Conservation (phyloP, 2,329 filamentous ascomycete species). For the Penicillium concentricum region DNA sequence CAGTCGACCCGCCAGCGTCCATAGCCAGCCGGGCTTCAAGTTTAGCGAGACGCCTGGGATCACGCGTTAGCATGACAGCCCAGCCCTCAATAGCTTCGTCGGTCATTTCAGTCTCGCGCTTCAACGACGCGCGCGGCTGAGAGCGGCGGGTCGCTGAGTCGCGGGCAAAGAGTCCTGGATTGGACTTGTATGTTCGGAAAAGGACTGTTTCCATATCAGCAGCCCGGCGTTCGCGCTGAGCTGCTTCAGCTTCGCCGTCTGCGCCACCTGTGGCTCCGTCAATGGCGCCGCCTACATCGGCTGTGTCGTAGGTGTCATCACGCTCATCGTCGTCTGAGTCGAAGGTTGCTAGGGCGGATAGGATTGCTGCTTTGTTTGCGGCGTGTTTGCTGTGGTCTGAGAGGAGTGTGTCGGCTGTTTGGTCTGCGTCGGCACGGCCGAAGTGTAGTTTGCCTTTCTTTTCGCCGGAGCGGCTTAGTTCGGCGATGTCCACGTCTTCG, state of each 20-base stretch:
- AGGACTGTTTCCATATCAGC: constrained; percentile 63
- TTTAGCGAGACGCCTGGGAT: constrained; percentile 65
- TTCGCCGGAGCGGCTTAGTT: constrained; percentile 58
- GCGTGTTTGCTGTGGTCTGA: constrained; percentile 60
- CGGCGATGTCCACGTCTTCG: constrained; percentile 70
- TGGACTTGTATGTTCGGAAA: constrained; percentile 68
- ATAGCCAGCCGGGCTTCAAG: constrained; percentile 69
- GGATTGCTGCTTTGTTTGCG: constrained; percentile 78
- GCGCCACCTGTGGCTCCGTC: constrained; percentile 56
- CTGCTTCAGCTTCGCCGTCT: constrained; percentile 54
- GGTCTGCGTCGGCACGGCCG: constrained; percentile 63
- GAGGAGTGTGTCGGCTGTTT: constrained; percentile 71
- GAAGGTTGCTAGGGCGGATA: constrained; percentile 83
- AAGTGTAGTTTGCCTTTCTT: constrained; percentile 67
- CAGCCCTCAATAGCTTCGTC: constrained; percentile 94
- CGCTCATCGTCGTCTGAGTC: constrained; percentile 94
- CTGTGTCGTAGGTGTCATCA: constrained; percentile 93
- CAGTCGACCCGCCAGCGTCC: constrained; percentile 55
- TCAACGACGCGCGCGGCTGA: constrained; percentile 61
- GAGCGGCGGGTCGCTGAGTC: constrained; percentile 69
- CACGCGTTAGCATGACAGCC: constrained; percentile 78
- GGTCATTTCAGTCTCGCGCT: constrained; percentile 78
- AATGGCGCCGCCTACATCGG: constrained; percentile 85
- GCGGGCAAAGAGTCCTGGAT: constrained; percentile 66
- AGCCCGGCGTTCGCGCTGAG: constrained; percentile 46